Evolutionary conservation across 148 eudicot genomes (phyloP), one percentile per base, ranked within the genome.

Genomic region (Amaranthus palmeri): DNA sequence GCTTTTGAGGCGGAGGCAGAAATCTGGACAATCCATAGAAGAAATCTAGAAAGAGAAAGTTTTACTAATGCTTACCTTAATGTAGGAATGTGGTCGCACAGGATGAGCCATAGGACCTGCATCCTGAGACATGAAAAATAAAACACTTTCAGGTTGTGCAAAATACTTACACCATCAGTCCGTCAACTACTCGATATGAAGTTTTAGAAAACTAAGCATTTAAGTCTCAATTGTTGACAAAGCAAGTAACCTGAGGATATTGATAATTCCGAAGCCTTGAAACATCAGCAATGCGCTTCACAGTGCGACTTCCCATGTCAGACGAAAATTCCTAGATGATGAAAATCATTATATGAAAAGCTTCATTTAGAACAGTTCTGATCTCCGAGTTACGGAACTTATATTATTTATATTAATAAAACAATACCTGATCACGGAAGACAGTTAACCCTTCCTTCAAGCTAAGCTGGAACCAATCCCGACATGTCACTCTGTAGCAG

Each of bases 91-190:
- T 67, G 99, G 99, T 13, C 95, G 86, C 17, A 96, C 97, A 48
- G 99, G 99, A 87, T 96, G 99, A 81, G 99, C 97, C 99, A 96
- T 96, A 46, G 99, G 97, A 78, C 99, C 97, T 69, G 97, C 86
- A 87, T 96, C 99, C 99, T 95, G 83, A 80, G 73, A 82, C 53
- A 78, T 18, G 65, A 71, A 70, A 74, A 59, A 71, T 14, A 71
- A 59, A 68, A 40, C 40, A 72, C 53, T 6, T 42, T 45, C 5
- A 56, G 4, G 59, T 58, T 44, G 64, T 46, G 8, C 65, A 66
- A 14, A 40, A 68, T 18, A 48, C 56, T 51, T 60, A 54, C 57
- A 57, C 10, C 7, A 2, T 67, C 49, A 46, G 11, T 57, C 15
- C 61, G 25, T 6, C n/a, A n/a, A n/a, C n/a, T n/a, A n/a, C n/a